Evolutionary conservation across 2,329 filamentous ascomycete species (phyloP).

Genomic region (Penicillium decumbens): DNA sequence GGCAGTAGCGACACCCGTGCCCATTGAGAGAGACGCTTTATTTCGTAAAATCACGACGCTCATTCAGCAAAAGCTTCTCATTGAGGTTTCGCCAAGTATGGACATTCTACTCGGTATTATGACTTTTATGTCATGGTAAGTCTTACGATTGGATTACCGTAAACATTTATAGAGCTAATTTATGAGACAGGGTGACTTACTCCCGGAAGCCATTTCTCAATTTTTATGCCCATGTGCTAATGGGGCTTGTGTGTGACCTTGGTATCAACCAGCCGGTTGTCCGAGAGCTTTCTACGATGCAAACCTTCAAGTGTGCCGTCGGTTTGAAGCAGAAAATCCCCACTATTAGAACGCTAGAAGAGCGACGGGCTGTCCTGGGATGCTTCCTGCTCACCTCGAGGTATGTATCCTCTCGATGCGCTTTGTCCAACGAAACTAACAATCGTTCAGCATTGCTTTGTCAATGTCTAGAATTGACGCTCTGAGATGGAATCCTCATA

Average conservation of each 20-base stretch:
- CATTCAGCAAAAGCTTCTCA: slow-evolving; percentile 20
- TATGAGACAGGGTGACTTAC: slow-evolving; percentile 19
- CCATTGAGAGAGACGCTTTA: slow-evolving; percentile 10
- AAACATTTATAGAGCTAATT: neutral
- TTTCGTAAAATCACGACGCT: slow-evolving; percentile 19
- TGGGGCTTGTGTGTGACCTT: slow-evolving; percentile 23
- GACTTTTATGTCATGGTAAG: slow-evolving; percentile 22
- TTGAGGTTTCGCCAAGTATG: slow-evolving; percentile 18
- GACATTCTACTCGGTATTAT: slow-evolving; percentile 23
- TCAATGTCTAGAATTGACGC: slow-evolving; percentile 37
- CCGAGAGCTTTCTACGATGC: slow-evolving; percentile 16
- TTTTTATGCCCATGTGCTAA: slow-evolving; percentile 20
- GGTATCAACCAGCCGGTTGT: slow-evolving; percentile 21
- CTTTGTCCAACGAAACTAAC: neutral
- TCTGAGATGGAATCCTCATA: slow-evolving; percentile 55
- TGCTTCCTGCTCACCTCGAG: slow-evolving; percentile 45
- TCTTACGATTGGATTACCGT: neutral
- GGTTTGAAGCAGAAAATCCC: slow-evolving; percentile 14
- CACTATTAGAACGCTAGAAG: slow-evolving; percentile 44
- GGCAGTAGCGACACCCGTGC: slow-evolving; percentile 25
- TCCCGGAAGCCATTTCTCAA: slow-evolving; percentile 18
- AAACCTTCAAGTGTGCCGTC: slow-evolving; percentile 19
- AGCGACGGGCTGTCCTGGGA: slow-evolving; percentile 48
- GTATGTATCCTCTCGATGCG: slow-evolving; percentile 18
- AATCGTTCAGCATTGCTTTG: slow-evolving; percentile 34